These are phyloP conservation scores for Yarrowia sp. DNA, from an alignment of 805 yeast species.

Conservation along the genomic window DNA sequence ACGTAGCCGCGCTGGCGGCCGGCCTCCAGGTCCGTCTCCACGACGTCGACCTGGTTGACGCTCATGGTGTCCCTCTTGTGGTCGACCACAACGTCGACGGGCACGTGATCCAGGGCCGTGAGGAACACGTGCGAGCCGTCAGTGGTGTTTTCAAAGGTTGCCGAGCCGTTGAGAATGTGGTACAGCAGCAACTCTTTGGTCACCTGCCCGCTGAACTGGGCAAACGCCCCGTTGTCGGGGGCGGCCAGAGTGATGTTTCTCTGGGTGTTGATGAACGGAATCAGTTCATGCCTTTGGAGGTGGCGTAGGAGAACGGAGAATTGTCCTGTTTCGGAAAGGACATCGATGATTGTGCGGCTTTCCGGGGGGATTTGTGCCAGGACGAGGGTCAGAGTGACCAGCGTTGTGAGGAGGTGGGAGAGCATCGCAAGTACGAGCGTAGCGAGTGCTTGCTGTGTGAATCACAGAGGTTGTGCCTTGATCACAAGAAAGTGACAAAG, in stretches of 20 bases:
- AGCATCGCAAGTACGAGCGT: background rate
- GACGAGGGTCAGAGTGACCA: background rate
- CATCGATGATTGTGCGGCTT: slow-evolving; percentile 59
- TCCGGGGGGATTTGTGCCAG: slow-evolving; percentile 48
- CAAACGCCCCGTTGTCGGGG: slow-evolving; percentile 81
- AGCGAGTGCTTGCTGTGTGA: background rate
- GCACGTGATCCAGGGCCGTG: slow-evolving; percentile 14
- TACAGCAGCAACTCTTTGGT: slow-evolving; percentile 45
- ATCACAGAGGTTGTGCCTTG: background rate
- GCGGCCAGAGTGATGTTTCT: slow-evolving; percentile 76
- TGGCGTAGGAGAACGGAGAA: slow-evolving; percentile 68
- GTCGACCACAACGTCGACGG: background rate
- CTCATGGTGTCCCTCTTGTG: background rate
- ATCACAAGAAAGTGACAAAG: too few species aligned
- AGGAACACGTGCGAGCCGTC: slow-evolving; percentile 18
- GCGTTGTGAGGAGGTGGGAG: background rate
- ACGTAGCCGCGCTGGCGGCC: slow-evolving; percentile 68
- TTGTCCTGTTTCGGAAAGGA: slow-evolving; percentile 70
- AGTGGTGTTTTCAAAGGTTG: slow-evolving; percentile 46
- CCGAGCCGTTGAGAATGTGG: slow-evolving; percentile 51
- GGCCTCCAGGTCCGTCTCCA: slow-evolving; percentile 65
- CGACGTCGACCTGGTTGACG: slow-evolving; percentile 52
- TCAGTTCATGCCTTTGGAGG: slow-evolving; percentile 66
- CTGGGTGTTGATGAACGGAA: slow-evolving; percentile 66
- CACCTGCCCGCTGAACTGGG: slow-evolving; percentile 42